These are phyloP conservation scores for Trichoderma sp. DNA, from an alignment of 2,329 filamentous ascomycete species.

Conservation along the genomic window DNA sequence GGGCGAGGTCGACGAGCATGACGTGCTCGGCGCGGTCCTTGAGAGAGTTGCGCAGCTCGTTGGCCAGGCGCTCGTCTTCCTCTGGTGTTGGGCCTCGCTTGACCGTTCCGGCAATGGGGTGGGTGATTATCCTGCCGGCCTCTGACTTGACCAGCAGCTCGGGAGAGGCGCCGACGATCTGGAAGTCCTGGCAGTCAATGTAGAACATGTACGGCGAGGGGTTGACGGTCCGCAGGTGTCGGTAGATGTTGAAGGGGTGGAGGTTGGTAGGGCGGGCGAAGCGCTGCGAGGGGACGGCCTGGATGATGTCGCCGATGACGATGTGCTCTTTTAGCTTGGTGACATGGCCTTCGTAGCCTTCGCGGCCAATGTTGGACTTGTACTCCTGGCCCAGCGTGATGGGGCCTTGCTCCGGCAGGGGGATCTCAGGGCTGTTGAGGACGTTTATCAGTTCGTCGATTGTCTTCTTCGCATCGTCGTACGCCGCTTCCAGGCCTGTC, in stretches of 20 bases:
- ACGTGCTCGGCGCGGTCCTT: constrained; percentile 56
- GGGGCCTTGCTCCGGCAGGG: constrained; percentile 71
- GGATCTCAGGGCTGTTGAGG: constrained; percentile 70
- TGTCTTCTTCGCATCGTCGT: constrained; percentile 61
- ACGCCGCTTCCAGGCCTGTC: constrained; percentile 54
- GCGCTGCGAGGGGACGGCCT: constrained; percentile 92
- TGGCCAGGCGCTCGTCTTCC: constrained; percentile 77
- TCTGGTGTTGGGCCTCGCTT: constrained; percentile 76
- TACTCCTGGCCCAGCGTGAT: constrained; percentile 75
- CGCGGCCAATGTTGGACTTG: constrained; percentile 84
- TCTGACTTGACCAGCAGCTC: constrained; percentile 93
- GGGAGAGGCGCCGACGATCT: constrained; percentile 91
- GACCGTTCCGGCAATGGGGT: constrained; percentile 95
- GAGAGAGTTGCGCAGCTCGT: constrained; percentile 72
- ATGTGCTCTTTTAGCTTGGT: constrained; percentile 86
- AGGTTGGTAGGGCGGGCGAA: constrained; percentile 84
- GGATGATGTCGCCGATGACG: constrained; percentile 88
- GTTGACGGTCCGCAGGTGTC: constrained; percentile 93
- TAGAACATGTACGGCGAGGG: constrained; percentile 98
- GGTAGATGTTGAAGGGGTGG: constrained; percentile 98
- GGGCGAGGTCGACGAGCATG: constrained; percentile 88
- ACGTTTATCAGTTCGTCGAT: constrained; percentile 68
- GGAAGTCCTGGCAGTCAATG: constrained; percentile 85
- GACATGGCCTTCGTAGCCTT: constrained; percentile 90
- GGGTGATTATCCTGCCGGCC: constrained; percentile 82